These are phyloP conservation scores for Penicillium sp. DNA, from an alignment of 2,329 filamentous ascomycete genomes.

Conservation along the genomic window DNA sequence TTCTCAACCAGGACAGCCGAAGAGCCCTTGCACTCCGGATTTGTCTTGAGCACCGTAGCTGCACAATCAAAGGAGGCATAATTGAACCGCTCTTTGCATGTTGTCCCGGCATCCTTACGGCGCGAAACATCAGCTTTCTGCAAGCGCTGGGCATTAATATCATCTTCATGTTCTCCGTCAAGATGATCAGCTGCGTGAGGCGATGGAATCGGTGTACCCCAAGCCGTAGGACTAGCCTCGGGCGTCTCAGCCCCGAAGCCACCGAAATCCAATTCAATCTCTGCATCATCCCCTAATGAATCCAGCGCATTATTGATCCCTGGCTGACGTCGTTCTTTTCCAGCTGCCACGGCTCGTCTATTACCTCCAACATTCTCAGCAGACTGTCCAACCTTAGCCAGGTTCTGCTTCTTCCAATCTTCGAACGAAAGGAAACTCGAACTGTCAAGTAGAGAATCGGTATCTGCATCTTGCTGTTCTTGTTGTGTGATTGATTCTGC, in stretches of 20 bases:
- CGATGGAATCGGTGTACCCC: slow-evolving; percentile 30
- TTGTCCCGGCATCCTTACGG: slow-evolving; percentile 92
- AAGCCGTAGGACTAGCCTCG: slow-evolving; percentile 34
- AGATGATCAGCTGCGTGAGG: slow-evolving; percentile 8
- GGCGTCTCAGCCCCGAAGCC: slow-evolving; percentile 57
- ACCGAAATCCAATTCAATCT: slow-evolving; percentile 74
- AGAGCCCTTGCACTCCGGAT: slow-evolving; percentile 79
- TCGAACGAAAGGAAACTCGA: slow-evolving; percentile 93
- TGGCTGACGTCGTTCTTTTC: slow-evolving; percentile 51
- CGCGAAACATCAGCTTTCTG: slow-evolving; percentile 59
- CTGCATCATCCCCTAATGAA: slow-evolving; percentile 79
- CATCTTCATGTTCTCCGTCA: slow-evolving; percentile 14
- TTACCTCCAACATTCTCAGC: slow-evolving; percentile 64
- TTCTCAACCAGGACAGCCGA: slow-evolving; percentile 92
- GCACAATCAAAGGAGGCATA: slow-evolving; percentile 98
- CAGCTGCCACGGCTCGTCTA: slow-evolving; percentile 49
- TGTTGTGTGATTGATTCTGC: slow-evolving; percentile 2
- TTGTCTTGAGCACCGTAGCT: slow-evolving; percentile 88
- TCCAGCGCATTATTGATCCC: slow-evolving; percentile 70
- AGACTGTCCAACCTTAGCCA: slow-evolving; percentile 80
- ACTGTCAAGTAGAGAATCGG: slow-evolving; percentile 68
- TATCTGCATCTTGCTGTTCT: slow-evolving; percentile 60
- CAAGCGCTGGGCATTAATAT: slow-evolving; percentile 44
- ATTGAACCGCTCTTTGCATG: slow-evolving; percentile 96
- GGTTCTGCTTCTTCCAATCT: slow-evolving; percentile 94